Percentiles rank a stretch among this genome's conserved stretches.
Evolutionary conservation across 2,329 filamentous ascomycete species (phyloP).

Genomic region (Harringtonia aguacate): DNA sequence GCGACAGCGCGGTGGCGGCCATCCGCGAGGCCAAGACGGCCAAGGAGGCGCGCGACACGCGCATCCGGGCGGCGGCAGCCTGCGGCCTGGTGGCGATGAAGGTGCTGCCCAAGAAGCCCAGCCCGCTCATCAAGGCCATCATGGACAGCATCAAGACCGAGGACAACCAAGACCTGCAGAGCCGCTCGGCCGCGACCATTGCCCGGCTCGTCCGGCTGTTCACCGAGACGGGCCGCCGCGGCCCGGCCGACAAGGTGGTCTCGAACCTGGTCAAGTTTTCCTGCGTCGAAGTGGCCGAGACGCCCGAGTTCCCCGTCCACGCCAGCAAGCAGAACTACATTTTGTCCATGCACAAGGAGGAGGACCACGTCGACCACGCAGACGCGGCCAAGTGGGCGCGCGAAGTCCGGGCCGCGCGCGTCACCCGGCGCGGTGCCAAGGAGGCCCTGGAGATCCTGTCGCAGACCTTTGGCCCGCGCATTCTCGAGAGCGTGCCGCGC

Average conservation of each 20-base stretch:
- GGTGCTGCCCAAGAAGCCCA: conserved; percentile 84
- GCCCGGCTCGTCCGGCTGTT: conserved; percentile 80
- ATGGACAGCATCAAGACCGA: conserved; percentile 98
- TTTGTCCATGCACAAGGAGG: conserved; percentile 90
- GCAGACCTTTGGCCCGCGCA: conserved; percentile 60
- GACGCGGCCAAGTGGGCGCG: conserved; percentile 84
- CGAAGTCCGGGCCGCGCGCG: conserved; percentile 79
- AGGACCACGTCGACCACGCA: conserved; percentile 85
- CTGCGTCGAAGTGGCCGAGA: conserved; percentile 95
- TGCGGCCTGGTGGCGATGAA: conserved; percentile 83
- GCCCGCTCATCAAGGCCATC: conserved; percentile 84
- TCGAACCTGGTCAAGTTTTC: conserved; percentile 95
- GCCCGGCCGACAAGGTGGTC: conserved; percentile 90
- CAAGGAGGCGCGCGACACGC: conserved; percentile 74
- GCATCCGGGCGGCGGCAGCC: conserved; percentile 77
- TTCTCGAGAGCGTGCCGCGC: conserved; percentile 79
- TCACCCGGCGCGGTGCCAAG: conserved; percentile 87
- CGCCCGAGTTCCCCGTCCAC: conserved; percentile 85
- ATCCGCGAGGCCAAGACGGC: conserved; percentile 70
- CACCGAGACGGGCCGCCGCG: conserved; percentile 65
- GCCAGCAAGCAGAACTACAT: conserved; percentile 69
- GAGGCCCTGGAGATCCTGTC: conserved; percentile 86
- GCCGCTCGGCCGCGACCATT: conserved; percentile 75
- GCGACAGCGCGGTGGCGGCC: conserved; percentile 55
- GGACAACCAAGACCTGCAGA: conserved; percentile 81